Conservation (phyloP, 371 early-diverging fungal species). For the Blakeslea trispora region DNA sequence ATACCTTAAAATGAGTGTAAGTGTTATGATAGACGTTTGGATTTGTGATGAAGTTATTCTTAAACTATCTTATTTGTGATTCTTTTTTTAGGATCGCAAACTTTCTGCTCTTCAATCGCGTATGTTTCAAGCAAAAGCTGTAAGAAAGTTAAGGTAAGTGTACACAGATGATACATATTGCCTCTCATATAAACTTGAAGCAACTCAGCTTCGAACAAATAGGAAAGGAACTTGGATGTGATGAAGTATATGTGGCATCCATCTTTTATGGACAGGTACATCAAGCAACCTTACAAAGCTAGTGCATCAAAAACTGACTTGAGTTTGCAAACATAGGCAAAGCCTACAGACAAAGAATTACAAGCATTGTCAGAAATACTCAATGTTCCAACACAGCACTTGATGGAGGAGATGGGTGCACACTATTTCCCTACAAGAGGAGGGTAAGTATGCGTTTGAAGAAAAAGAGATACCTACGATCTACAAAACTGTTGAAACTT, state of each 20-base stretch:
- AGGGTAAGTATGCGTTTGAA: conserved; percentile 30
- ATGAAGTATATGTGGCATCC: conserved; percentile 71
- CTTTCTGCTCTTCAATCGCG: conserved; percentile 35
- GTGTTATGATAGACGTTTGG: too few relatives aligned
- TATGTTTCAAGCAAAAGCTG: conserved; percentile 44
- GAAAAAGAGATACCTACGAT: too few relatives aligned
- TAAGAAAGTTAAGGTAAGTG: conserved; percentile 37
- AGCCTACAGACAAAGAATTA: conserved; percentile 53
- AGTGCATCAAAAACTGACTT: neutral
- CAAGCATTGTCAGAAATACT: conserved; percentile 51
- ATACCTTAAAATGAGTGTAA: too few relatives aligned
- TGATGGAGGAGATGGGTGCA: conserved; percentile 54
- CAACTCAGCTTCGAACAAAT: conserved; percentile 59
- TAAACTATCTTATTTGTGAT: neutral
- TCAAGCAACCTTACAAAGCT: neutral
- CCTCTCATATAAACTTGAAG: neutral
- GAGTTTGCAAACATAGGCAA: conserved; percentile 36
- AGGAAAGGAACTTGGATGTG: conserved; percentile 53
- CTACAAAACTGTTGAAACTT: too few relatives aligned
- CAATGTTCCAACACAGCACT: conserved; percentile 55
- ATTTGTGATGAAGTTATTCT: too few relatives aligned
- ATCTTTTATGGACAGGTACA: conserved; percentile 71
- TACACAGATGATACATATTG: neutral
- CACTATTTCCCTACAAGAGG: conserved; percentile 62
- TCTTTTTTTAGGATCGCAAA: conserved; percentile 31